Base-by-base conservation (phyloP, 2,329 filamentous ascomycete species). In the Exophiala oligosperma region DNA sequence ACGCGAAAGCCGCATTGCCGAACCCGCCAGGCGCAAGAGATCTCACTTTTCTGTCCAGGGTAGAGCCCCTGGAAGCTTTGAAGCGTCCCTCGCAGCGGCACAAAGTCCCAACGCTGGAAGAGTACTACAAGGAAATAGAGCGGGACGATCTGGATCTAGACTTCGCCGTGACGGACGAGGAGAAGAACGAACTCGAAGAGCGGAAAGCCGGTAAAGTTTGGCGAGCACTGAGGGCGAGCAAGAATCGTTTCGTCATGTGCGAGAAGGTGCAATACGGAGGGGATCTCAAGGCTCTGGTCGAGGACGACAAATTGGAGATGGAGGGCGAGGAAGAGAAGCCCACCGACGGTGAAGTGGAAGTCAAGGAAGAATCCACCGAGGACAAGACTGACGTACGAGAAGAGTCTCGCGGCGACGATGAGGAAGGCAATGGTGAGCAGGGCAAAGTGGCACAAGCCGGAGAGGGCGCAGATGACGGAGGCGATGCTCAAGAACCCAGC, bases 161-260 rank as follows among this genome's bases (percentile, higher is more conserved):
- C 21, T 91, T 93, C 81, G 88, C 90, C 8, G 83, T 83, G 55
- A 85, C 77, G 41, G 81, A 85, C 41, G 81, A 83, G 57, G 85
- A 87, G 62, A 84, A 80, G 69, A 77, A 81, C 49, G 72, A 74
- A 66, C 81, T 77, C 76, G 83, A 73, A 75, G 89, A 90, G 63
- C 82, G 86, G 55, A 96, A 95, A 72, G 85, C 88, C 21, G 96
- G 91, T 77, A 93, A 95, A 73, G 89, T 86, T 56, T 99, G 94
- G 94, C 85, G 92, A 66, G 90, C 91, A 4, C 77, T 99, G 62
- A 86, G 94, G 52, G 89, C 91, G 8, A 86, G 89, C 56, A 85
- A 49, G 9, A 50, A 57, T 7, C 50, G 88, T 67, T 81, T 97
- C 64, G 82, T 85, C 46, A 77, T 86, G 21, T 94, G 97, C 72